Base-by-base conservation (phyloP, 2,329 filamentous ascomycete genomes). In the Fusarium longipes region DNA sequence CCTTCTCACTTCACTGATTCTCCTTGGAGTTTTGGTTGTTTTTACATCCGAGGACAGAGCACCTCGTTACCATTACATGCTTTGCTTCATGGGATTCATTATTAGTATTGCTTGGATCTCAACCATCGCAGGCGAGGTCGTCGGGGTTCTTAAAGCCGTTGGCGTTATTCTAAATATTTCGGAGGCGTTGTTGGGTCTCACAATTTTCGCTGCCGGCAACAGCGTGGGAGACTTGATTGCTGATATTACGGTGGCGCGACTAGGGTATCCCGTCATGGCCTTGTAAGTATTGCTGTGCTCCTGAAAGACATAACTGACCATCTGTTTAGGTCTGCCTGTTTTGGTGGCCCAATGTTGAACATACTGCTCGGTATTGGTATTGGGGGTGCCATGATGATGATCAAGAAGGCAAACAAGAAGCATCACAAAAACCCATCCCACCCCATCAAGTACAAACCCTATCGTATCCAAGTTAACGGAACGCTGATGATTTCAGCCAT, bases 291-390 rank as follows among this genome's bases (percentile, higher is more conserved):
- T 43, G 10, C 9, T 6, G 8, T 18, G n/a, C n/a, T 29, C 11
- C 3, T 27, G 15, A 14, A 18, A 36, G 10, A n/a, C 25, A 11
- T 15, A 27, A 29, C 69, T 72, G 27, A 71, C 48, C 8, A 24
- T 36, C 3, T 15, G 18, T 32, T 25, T 60, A 88, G 86, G 38
- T 94, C 92, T 32, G 96, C 96, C 6, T 99, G 96, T 76, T 97
- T 99, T 76, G 96, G 96, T n/a, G 96, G 96, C 0, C 96, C 96
- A 0, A 95, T 99, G 93, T 86, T 99, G 38, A 99, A 99, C 73
- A 99, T 99, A 65, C 82, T 99, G 0, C 86, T 99, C 6, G 96
- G 96, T 1, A 94, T 99, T 51, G 96, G 96, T n/a, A 83, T 98
- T 6, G 92, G 91, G 25, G 96, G 96, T 17, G 86, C 93, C 36